Evolutionary conservation across 169 alveolate species (phyloP).

Genomic region (Cryptosporidium tyzzeri): DNA sequence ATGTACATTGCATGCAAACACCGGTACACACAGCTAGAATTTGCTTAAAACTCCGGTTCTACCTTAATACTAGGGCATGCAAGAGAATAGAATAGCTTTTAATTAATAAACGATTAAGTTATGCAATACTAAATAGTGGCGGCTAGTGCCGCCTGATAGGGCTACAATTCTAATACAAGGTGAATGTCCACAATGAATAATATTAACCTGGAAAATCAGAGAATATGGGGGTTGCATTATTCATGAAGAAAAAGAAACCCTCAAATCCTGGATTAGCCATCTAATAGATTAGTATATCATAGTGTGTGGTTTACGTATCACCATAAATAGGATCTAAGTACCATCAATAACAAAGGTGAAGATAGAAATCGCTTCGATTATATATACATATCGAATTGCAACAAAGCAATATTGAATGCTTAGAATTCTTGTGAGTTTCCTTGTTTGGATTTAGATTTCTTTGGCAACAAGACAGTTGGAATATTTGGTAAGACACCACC

Average conservation of each 20-base stretch:
- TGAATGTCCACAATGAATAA: background rate
- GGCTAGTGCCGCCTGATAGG: conserved; percentile 77
- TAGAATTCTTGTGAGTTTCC: conserved; percentile 78
- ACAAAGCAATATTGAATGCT: conserved; percentile 40
- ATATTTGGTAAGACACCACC: conserved; percentile 99
- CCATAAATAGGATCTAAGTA: conserved; percentile 11
- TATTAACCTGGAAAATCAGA: background rate
- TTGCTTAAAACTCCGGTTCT: no score
- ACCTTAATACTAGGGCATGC: background rate
- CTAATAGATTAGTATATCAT: background rate
- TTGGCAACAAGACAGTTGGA: conserved; percentile 95
- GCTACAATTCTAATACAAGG: conserved; percentile 49
- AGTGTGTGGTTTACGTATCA: background rate
- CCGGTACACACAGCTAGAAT: background rate
- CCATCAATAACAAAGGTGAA: conserved; percentile 48
- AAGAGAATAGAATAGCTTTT: no score
- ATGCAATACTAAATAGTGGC: conserved; percentile 44
- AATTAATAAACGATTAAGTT: background rate
- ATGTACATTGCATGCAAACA: background rate
- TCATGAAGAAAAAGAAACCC: background rate
- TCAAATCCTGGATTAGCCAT: background rate
- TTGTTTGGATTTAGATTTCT: conserved; percentile 86
- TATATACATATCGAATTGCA: conserved; percentile 1
- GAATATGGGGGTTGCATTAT: background rate
- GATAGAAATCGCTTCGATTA: conserved; percentile 23